Base-by-base conservation (phyloP, 1,139 yeast species). In the Eremothecium sinecaudum region DNA sequence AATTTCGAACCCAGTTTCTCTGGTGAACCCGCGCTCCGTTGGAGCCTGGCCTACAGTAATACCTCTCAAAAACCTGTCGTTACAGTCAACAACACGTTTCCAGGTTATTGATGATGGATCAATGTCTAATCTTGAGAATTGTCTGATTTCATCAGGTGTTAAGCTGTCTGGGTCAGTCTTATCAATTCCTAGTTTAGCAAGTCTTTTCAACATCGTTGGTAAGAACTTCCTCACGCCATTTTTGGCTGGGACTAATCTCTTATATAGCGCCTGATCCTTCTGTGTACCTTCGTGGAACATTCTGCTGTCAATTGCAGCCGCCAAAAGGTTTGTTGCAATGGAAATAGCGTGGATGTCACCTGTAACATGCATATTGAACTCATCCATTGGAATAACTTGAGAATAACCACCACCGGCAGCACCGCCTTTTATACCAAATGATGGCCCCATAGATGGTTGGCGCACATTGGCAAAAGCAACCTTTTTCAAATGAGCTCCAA, bases 331-430 rank as follows among this genome's bases (percentile, higher is more conserved):
- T 61, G 86, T 87, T 35, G 98, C 97, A 69, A 87, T 87, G 36
- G 94, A 75, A 47, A 90, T 84, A 37, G 98, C 98, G 61, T 90
- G 98, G 49, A 90, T 87, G 61, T 90, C 98, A 61, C 98, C 98
- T 33, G 98, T 90, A 47, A 90, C 76, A 60, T 90, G 98, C 82
- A 90, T 76, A 68, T 90, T 90, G 70, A 90, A 90, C 63, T 90
- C 98, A 61, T 90, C 98, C 98, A 90, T 90, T 44, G 98, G 98
- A 55, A 90, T 86, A 33, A 90, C 97, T 66, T 90, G 97, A 7
- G 97, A 80, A 64, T 87, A 90, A 41, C 98, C 98, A 59, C 98
- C 98, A 58, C 98, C 98, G 13, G 98, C 97, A 44, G 98, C 98
- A 63, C 98, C 98, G 59, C 97, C 97, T 65, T 87, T 90, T 57